Evolutionary conservation across 352 stramenopile genomes (phyloP).

Genomic region (Peronospora destructor): DNA sequence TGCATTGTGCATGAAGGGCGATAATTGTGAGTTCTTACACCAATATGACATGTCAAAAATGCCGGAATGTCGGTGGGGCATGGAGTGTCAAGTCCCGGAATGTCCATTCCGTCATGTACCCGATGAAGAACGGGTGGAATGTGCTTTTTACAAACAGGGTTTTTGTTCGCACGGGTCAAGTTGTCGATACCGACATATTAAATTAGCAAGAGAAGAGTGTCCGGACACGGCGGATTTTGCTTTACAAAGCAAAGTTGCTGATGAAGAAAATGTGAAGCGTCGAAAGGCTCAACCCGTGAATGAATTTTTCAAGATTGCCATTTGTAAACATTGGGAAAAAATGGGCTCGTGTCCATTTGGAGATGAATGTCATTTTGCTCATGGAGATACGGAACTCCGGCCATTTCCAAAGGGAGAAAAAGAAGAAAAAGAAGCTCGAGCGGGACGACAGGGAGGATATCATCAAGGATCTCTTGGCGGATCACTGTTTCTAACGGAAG

Average conservation of each 20-base stretch:
- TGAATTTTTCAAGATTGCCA: conserved; percentile 96
- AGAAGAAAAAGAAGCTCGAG: conserved; percentile 16
- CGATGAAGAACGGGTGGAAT: conserved; percentile 94
- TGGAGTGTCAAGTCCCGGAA: conserved; percentile 94
- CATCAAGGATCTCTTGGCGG: conserved; percentile 1
- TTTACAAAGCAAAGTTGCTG: conserved; percentile 83
- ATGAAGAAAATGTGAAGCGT: conserved; percentile 88
- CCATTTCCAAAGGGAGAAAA: conserved; percentile 80
- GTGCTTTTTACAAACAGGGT: conserved; percentile 96
- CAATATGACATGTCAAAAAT: conserved; percentile 95
- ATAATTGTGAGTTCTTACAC: conserved; percentile 96
- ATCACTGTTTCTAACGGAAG: conserved; percentile 3
- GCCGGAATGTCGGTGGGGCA: conserved; percentile 94
- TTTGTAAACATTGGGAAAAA: conserved; percentile 96
- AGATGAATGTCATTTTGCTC: conserved; percentile 95
- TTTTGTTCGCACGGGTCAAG: conserved; percentile 96
- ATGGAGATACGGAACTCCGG: conserved; percentile 90
- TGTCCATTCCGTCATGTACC: conserved; percentile 95
- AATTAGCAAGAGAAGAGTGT: conserved; percentile 88
- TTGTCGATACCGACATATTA: conserved; percentile 93
- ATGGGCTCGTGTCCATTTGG: conserved; percentile 93
- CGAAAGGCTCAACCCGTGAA: conserved; percentile 87
- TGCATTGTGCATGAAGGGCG: conserved; percentile 96
- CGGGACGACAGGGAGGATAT: conserved; percentile 10
- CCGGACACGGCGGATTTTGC: conserved; percentile 92